Evolutionary conservation across 108 stramenopile species (phyloP), one percentile per base, ranked within the genome.

Genomic region (Pseudonitzschia multiseries): DNA sequence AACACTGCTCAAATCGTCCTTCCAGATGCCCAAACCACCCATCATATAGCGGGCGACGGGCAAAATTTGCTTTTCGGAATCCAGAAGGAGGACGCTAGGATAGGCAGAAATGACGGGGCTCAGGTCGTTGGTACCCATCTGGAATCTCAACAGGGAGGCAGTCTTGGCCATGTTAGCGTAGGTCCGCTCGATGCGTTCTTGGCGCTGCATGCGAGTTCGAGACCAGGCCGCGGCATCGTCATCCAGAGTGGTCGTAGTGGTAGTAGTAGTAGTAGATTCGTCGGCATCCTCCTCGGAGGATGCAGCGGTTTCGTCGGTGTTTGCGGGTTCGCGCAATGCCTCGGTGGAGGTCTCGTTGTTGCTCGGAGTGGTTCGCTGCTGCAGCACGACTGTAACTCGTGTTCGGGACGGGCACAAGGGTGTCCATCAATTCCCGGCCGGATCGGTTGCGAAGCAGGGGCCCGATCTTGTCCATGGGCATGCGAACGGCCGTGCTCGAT

Each of bases 61-160:
- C 33, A 81, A 56, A 28, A 84, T 79, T 28, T 89, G 63, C 52
- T 77, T 72, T n/a, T 84, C 73, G 0, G 79, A 84, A 65, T 93
- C 81, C 43, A 93, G 70, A 20, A 87, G 70, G 26, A 93, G 71
- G 4, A 84, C 86, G 21, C 72, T 57, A 4, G 89, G 91, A 79
- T 81, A 86, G 28, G 89, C 84, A 10, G 91, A 76, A 43, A 93
- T 68, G 14, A 90, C 84, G 71, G 81, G 84, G 36, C 83, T 74
- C 67, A 93, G 69, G 75, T 90, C 87, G 43, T 72, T 68, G 26
- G 87, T 79, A 0, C 91, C 91, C 28, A 85, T 83, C 63, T 83
- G 80, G 33, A 73, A 51, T 46, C 83, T 78, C n/a, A 93, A 67
- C 2, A 79, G 70, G 44, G 65, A 72, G 26, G 87, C 91, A 0